Base-by-base conservation (phyloP, 1,284 basidiomycete genomes). In the Apiotrichum laibachii region DNA sequence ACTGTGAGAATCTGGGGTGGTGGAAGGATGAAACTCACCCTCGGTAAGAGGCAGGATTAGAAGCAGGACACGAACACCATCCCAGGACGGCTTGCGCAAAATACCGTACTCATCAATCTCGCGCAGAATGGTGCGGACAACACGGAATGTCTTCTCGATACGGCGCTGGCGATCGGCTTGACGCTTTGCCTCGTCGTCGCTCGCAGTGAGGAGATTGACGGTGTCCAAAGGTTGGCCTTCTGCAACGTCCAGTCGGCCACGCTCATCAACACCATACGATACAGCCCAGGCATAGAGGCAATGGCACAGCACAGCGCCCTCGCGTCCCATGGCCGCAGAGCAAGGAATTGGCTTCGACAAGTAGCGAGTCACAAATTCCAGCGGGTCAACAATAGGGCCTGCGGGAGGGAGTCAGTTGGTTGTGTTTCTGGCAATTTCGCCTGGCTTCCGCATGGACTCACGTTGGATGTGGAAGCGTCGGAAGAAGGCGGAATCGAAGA, bases 401-500 rank as follows among this genome's bases (percentile, higher is more conserved):
- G 18, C 47, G 37, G 11, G 16, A 12, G 21, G 60, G 42, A 57
- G 53, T 35, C 35, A 49, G 18, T 37, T 11, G 3, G 37, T 37
- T 4, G 15, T 13, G 37, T 16, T 10, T 37, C 11, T 16, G 11
- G 37, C 37, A 19, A 2, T 37, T 6, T 43, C 19, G 13, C 33
- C 39, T 34, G 40, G 19, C 16, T 42, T 51, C 35, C 51, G 15
- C n/a, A 10, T 12, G 12, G 4, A 79, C 83, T 77, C 72, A 92
- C 91, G 85, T 72, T 93, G 91, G 33, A 90, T 80, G 61, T 86
- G 84, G 69, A 93, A 89, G 75, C 86, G 85, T 33, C 82, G 81
- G 81, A 90, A 94, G 76, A 93, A 94, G 0, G 85, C 80, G 1
- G 90, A 92, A 43, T 82, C 80, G 72, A 93, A 90, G 73, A 94